phyloP scores from a whole-genome alignment of 371 early-diverging fungal species.

The Circinella umbellata region DNA sequence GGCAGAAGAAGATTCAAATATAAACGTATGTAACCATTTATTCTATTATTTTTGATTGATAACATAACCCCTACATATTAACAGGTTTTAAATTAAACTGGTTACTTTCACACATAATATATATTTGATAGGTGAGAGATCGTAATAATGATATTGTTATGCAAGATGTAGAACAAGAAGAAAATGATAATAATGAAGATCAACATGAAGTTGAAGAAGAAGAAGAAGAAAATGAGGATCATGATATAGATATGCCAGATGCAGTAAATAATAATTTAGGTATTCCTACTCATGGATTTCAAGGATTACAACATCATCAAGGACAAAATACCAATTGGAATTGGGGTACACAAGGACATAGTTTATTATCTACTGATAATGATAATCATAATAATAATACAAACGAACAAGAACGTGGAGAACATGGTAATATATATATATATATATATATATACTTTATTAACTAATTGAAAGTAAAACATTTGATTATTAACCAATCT shows the following conservation, averaged over 20 bases:
- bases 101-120: too few species aligned
- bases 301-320: not conserved
- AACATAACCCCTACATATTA: too few species aligned
- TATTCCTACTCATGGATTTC: too few species aligned
- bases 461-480: not conserved
- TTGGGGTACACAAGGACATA: slow-evolving; percentile 25
- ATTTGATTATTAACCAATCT: too few species aligned
- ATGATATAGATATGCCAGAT: too few species aligned
- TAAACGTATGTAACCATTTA: too few species aligned
- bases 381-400: slow-evolving; percentile 7
- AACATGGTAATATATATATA: too few species aligned
- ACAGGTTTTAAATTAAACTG: not conserved
- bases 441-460: too few species aligned
- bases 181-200: not conserved
- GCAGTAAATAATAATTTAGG: too few species aligned
- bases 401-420: not conserved
- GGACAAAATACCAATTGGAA: slow-evolving; percentile 21
- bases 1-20: not conserved
- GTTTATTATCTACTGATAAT: slow-evolving; percentile 11
- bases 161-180: not conserved
- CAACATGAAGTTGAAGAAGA: not conserved
- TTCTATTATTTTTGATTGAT: too few species aligned
- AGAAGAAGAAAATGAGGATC: too few species aligned
- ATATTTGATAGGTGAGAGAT: not conserved
- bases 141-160: not conserved